Conservation (phyloP, 257 asterid genomes). For the Coffea eugenioides region DNA sequence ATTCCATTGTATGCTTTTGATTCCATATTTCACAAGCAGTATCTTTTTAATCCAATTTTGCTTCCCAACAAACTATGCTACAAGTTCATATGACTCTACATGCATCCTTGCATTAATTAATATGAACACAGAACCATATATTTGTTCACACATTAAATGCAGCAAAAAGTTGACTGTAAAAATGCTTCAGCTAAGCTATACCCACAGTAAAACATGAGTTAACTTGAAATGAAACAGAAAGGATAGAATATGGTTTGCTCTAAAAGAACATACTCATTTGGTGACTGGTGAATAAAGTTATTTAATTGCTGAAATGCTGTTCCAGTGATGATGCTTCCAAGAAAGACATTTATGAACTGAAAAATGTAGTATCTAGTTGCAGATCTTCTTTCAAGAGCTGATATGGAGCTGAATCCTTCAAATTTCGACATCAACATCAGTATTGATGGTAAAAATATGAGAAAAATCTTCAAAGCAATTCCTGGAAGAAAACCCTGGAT, state of each 20-base stretch:
- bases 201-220: neutral
- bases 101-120: neutral
- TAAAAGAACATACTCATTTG: slow-evolving; percentile 52
- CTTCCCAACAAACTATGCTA: neutral
- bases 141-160: neutral
- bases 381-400: slow-evolving; percentile 88
- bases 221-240: neutral
- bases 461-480: slow-evolving; percentile 84
- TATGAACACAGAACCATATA: neutral
- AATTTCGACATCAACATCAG: slow-evolving; percentile 86
- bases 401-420: slow-evolving; percentile 72
- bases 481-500: slow-evolving; percentile 93
- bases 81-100: neutral
- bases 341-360: slow-evolving; percentile 83
- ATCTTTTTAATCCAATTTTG: neutral
- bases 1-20: neutral
- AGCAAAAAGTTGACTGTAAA: neutral
- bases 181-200: neutral
- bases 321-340: slow-evolving; percentile 85
- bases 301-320: slow-evolving; percentile 73
- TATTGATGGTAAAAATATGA: slow-evolving; percentile 70
- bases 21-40: neutral
- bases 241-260: neutral
- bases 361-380: slow-evolving; percentile 77
- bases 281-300: slow-evolving; percentile 53